These are phyloP conservation scores for Puccinia novopanici DNA, from an alignment of 1,284 basidiomycete genomes.

Conservation along the genomic window DNA sequence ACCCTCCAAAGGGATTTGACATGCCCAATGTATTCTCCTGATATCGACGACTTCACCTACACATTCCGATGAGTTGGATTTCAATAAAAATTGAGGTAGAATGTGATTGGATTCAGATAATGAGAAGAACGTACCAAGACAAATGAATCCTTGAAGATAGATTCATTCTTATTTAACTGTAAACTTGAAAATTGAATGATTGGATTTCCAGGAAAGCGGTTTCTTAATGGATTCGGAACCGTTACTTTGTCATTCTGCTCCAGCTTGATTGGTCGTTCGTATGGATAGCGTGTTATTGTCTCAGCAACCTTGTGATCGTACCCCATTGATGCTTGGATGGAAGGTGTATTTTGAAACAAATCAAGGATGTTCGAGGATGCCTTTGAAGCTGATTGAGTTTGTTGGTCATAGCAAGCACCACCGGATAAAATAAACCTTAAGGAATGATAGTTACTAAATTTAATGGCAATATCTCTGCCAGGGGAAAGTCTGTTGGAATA, in stretches of 20 bases:
- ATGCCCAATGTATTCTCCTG: too few species aligned
- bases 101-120: too few species aligned
- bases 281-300: neutral
- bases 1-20: too few species aligned
- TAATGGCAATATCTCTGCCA: neutral
- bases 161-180: neutral
- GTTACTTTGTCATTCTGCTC: neutral
- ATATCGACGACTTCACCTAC: too few species aligned
- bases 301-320: neutral
- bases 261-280: neutral
- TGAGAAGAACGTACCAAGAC: too few species aligned
- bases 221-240: neutral
- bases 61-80: neutral
- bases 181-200: neutral
- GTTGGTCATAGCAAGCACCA: neutral
- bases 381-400: neutral
- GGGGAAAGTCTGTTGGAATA: neutral
- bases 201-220: neutral
- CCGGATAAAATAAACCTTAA: neutral
- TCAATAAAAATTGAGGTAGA: too few species aligned
- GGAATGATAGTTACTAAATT: neutral
- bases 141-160: too few species aligned
- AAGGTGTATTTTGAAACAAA: neutral
- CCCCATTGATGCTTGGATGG: neutral
- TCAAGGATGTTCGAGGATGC: neutral